These are phyloP conservation scores for Hypomyces perniciosus DNA, from an alignment of 2,329 filamentous ascomycete genomes.

Conservation along the genomic window DNA sequence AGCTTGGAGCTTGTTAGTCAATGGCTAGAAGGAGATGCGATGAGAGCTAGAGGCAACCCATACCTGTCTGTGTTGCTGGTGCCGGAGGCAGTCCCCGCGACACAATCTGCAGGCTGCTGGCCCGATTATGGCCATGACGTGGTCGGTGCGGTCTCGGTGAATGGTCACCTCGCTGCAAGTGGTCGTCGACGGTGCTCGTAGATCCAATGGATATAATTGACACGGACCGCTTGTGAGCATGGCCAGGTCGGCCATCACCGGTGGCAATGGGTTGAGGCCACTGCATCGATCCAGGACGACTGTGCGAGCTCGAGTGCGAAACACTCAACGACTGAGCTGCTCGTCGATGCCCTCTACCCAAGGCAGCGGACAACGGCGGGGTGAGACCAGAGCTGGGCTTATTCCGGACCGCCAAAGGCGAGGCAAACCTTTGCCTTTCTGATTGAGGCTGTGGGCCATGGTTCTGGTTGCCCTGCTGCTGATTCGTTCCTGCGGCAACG, in stretches of 20 bases:
- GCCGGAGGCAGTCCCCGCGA: conserved; percentile 36
- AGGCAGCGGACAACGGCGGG: conserved; percentile 35
- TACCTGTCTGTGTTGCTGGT: conserved; percentile 37
- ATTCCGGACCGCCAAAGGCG: conserved; percentile 37
- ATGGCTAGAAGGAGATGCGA: neutral
- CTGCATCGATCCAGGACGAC: conserved; percentile 42
- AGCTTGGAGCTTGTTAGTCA: conserved; percentile 8
- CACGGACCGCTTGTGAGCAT: conserved; percentile 67
- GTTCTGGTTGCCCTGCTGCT: conserved; percentile 15
- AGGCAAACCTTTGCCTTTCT: conserved; percentile 34
- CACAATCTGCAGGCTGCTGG: conserved; percentile 72
- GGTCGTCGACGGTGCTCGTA: conserved; percentile 42
- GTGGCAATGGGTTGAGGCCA: conserved; percentile 35
- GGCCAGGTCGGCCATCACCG: conserved; percentile 34
- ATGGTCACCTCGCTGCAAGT: conserved; percentile 36
- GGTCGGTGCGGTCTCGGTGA: conserved; percentile 43
- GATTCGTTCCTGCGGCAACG: conserved; percentile 46
- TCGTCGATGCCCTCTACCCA: conserved; percentile 52
- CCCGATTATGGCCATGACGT: conserved; percentile 63
- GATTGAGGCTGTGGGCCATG: conserved; percentile 18
- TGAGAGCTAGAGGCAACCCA: conserved; percentile 29
- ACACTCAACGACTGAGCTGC: conserved; percentile 60
- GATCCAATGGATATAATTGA: conserved; percentile 76
- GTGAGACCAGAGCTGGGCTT: conserved; percentile 40
- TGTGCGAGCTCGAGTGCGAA: conserved; percentile 39